Conservation (phyloP, 2,329 filamentous ascomycete genomes). For the Aureobasidium melanogenum region DNA sequence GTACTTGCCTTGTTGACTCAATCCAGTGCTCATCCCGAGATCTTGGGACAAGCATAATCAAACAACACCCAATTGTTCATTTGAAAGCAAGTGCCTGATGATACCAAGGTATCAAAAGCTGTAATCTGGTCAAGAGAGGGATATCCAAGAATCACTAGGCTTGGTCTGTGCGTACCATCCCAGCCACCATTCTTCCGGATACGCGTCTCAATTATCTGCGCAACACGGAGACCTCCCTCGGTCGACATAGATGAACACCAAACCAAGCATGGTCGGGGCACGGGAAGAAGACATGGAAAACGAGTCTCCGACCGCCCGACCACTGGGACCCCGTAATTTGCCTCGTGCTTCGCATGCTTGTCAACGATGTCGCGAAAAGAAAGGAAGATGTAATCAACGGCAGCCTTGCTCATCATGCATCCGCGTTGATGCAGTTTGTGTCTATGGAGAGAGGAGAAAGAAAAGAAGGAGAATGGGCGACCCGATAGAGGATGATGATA, state of each 20-base stretch:
- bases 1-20: no score
- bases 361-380: slow-evolving; percentile 1
- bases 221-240: not conserved
- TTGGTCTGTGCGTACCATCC: no score
- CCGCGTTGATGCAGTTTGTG: not conserved
- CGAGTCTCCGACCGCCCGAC: not conserved
- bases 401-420: slow-evolving; percentile 10
- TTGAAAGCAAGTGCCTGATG: no score
- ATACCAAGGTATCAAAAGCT: no score
- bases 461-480: not conserved
- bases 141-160: no score
- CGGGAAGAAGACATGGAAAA: not conserved
- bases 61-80: no score
- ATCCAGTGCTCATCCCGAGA: no score
- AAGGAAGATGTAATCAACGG: slow-evolving; percentile 7
- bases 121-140: no score
- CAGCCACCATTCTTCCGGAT: no score
- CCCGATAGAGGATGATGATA: not conserved
- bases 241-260: not conserved
- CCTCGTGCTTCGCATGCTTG: slow-evolving; percentile 9
- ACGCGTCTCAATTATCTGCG: not conserved
- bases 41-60: no score
- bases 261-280: no score
- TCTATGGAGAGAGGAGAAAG: not conserved
- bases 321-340: not conserved